phyloP scores from a whole-genome alignment of 495 filamentous ascomycete genomes.

The Penicillium paradoxum region DNA sequence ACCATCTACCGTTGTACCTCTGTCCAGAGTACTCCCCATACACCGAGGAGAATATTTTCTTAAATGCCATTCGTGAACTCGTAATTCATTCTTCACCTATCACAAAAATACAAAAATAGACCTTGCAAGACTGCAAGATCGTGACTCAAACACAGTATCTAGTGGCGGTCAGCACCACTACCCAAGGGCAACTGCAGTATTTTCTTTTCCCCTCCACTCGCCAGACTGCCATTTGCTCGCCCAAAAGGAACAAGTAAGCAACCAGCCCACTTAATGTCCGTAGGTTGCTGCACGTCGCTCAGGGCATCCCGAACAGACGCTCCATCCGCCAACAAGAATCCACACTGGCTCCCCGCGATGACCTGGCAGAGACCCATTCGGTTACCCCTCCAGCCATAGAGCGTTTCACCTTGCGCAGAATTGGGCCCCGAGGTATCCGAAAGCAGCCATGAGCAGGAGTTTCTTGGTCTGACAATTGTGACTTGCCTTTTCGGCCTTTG shows the following conservation, averaged over 20 bases:
- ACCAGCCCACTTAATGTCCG: constrained; percentile 3
- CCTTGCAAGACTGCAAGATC: neutral
- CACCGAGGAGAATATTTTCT: too few relatives aligned
- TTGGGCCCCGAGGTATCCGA: constrained; percentile 14
- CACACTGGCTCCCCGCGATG: constrained; percentile 31
- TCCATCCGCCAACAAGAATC: constrained; percentile 6
- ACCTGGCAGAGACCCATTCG: constrained; percentile 28
- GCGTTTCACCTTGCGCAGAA: constrained; percentile 4
- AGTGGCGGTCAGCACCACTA: constrained; percentile 21
- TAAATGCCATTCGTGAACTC: too few relatives aligned
- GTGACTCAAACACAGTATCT: neutral
- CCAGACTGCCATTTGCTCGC: neutral
- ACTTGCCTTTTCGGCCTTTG: neutral
- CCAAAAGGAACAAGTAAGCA: neutral
- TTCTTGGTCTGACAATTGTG: neutral
- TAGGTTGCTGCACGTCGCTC: constrained; percentile 2
- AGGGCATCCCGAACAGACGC: neutral
- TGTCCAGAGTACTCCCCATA: too few relatives aligned
- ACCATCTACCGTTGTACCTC: too few relatives aligned
- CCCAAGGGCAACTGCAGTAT: neutral
- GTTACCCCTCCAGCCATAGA: constrained; percentile 1
- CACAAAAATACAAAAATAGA: neutral
- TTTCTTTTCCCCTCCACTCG: neutral
- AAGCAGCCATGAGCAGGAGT: constrained; percentile 10
- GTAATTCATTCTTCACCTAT: too few relatives aligned